Evolutionary conservation across 2,329 filamentous ascomycete genomes (phyloP), one percentile per base, ranked within the genome.

Genomic region (Waltergamsia citrina): DNA sequence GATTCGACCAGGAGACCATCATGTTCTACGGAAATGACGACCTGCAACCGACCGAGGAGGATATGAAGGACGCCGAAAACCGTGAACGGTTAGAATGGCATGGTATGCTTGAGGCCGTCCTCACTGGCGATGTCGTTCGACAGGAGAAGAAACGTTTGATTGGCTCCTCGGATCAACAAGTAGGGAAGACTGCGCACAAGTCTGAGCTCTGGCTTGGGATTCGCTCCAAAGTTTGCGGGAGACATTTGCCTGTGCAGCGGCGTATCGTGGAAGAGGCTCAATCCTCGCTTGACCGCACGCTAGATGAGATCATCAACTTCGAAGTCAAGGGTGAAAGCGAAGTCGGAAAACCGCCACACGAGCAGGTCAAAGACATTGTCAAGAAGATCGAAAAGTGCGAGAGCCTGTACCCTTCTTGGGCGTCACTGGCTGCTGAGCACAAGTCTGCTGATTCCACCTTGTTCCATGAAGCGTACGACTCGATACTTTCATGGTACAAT

Each of bases 71-170:
- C 47, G 84, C 87, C 1, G 78, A 80, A 42, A 95, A 88, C 51
- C 74, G 88, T 40, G 92, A 96, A 57, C 72, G 90, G 29, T 67
- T 98, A 17, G 92, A 98, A 59, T 98, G 92, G 92, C 88, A 98
- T 59, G 86, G 86, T 4, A 98, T 98, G 92, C 64, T 98, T 37
- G 85, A 90, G 39, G 93, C 90, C 11, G 92, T 98, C 4, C 64
- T 98, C 44, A 95, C 88, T 1, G 92, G 92, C 43, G 92, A 98
- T 55, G 92, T 98, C 7, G 90, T 98, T 38, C 85, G 86, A 49
- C 92, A 98, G 57, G 92, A 98, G 62, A 98, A 98, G 69, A 94
- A 94, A 57, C 78, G 92, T 29, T 60, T 98, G 49, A 92, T 93
- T 44, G 88, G 86, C 29, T 81, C 85, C 4, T 67, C 69, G 10